Evolutionary conservation across 2,329 filamentous ascomycete genomes (phyloP).

Genomic region (Arthrobotrys iridis): DNA sequence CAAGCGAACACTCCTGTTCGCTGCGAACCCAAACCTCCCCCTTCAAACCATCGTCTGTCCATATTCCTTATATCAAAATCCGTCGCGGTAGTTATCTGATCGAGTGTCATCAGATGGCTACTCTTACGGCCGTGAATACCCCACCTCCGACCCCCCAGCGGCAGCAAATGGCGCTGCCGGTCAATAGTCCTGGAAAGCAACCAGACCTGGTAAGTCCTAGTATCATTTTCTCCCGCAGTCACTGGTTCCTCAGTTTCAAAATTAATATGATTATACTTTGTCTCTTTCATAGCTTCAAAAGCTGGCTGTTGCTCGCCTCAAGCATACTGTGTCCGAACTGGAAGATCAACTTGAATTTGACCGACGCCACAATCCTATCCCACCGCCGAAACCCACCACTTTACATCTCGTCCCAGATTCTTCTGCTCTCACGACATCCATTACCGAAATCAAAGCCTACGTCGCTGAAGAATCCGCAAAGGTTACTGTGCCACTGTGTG

Average conservation of each 20-base stretch:
- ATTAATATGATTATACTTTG: neutral
- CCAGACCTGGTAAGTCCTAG: conserved; percentile 30
- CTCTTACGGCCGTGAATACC: conserved; percentile 34
- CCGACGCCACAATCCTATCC: conserved; percentile 50
- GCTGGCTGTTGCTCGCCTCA: conserved; percentile 58
- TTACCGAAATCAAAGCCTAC: conserved; percentile 67
- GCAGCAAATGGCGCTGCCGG: neutral
- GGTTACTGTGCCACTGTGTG: conserved; percentile 66
- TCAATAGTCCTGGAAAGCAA: conserved; percentile 27
- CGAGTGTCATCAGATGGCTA: conserved; percentile 13
- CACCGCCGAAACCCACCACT: conserved; percentile 61
- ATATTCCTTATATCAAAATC: neutral
- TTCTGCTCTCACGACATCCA: conserved; percentile 66
- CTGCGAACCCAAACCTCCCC: neutral
- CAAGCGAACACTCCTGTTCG: neutral
- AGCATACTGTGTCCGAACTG: conserved; percentile 58
- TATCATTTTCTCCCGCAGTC: neutral
- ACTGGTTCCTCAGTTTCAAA: neutral
- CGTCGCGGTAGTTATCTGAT: neutral
- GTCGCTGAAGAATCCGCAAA: conserved; percentile 65
- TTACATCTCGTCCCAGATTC: conserved; percentile 68
- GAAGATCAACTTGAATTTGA: conserved; percentile 58
- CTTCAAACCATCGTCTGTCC: too few relatives aligned
- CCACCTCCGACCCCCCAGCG: conserved; percentile 41
- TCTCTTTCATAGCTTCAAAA: conserved; percentile 55